Base-by-base conservation (phyloP, 176 grass and related monocot genomes). In the Cocos nucifera region DNA sequence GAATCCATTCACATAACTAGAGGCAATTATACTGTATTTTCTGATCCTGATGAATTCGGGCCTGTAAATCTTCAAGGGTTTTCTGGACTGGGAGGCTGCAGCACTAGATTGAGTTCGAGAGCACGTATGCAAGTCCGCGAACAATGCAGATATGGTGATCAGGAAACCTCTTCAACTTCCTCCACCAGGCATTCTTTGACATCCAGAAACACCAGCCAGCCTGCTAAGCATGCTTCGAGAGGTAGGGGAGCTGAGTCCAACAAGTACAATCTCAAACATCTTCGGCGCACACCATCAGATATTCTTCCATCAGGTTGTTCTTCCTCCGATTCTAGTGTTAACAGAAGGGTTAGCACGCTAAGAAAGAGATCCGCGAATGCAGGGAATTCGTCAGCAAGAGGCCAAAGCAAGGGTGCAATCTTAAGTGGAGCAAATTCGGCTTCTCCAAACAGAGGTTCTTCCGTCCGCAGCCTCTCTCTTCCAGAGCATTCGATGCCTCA, bases 281-380 rank as follows among this genome's bases (percentile, higher is more conserved):
- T 28, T 16, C 24, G 23, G 24, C 28, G 23, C 57, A 29, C 57
- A 26, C 14, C 23, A 15, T 59, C 57, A 24, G 57, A 59, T 26
- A 16, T 26, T 29, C 12, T 59, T 24, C 23, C 14, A 24, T 22
- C 15, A 15, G 57, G 57, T 22, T 59, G 23, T 59, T 29, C 57
- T n/a, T 59, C 57, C 57, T 59, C 57, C 24, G 2, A 59, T 22
- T 26, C 15, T 15, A 10, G 23, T 5, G 2, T 3, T 59, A 26
- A 17, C 24, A 59, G 22, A 17, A 59, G 57, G 22, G 71, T 82
- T 9, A 78, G 67, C 24, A 67, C 70, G 12, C 82, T 79, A 4
- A 82, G 79, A 77, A 87, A 59, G 23, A 59, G 4, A 17, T 26
- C 22, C 15, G 28, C 9, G 2, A 26, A 26, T 59, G 57, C 12